Conservation (phyloP, 2,329 filamentous ascomycete species). For the Harringtonia lauricola region DNA sequence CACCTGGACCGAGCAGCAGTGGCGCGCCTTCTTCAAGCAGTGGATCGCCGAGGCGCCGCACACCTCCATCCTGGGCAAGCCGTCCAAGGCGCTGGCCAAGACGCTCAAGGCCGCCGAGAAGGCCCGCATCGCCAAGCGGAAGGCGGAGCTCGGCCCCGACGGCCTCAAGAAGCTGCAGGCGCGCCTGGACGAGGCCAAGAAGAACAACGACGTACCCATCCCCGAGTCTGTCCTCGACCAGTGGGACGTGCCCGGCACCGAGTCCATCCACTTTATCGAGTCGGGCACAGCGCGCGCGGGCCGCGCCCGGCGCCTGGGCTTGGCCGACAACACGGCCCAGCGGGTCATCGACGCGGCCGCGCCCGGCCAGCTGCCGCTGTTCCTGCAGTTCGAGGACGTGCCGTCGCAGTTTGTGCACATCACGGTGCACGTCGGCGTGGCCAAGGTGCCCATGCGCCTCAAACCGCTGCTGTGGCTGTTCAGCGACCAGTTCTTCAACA, state of each 20-base stretch:
- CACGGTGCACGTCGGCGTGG: conserved; percentile 68
- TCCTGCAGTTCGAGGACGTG: conserved; percentile 95
- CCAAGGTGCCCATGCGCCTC: conserved; percentile 64
- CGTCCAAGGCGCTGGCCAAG: conserved; percentile 67
- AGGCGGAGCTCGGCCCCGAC: conserved; percentile 67
- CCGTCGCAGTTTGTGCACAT: conserved; percentile 87
- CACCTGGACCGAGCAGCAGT: conserved; percentile 72
- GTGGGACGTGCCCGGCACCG: conserved; percentile 73
- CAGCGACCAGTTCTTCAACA: conserved; percentile 88
- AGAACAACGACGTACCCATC: conserved; percentile 79
- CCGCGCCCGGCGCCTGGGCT: conserved; percentile 59
- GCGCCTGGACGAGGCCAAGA: conserved; percentile 72
- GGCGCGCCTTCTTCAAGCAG: conserved; percentile 69
- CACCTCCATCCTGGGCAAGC: conserved; percentile 78
- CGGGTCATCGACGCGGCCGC: conserved; percentile 61
- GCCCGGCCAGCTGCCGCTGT: conserved; percentile 44
- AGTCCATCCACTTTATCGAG: conserved; percentile 91
- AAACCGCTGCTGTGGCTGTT: conserved; percentile 80
- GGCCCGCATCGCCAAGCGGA: conserved; percentile 66
- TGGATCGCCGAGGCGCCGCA: conserved; percentile 82
- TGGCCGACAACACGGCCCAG: conserved; percentile 59
- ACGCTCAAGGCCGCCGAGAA: conserved; percentile 76
- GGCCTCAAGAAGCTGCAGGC: conserved; percentile 66
- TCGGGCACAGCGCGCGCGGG: conserved; percentile 78
- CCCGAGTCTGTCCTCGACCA: conserved; percentile 69